Evolutionary conservation across 106 monocot genomes (phyloP).

Genomic region (Vanilla planifolia): DNA sequence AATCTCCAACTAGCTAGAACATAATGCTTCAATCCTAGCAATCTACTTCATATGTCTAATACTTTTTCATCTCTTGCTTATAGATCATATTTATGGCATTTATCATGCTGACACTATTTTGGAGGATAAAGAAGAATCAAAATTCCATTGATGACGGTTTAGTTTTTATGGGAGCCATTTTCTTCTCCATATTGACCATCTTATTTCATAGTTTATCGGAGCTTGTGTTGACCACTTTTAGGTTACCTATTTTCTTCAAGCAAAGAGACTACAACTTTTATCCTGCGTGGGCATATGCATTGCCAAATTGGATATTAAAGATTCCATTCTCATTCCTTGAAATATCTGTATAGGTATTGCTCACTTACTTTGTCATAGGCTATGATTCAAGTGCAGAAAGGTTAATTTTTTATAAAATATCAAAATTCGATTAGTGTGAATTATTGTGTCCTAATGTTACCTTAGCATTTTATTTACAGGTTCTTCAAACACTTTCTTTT

Average conservation of each 20-base stretch:
- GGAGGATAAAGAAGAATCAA: conserved; percentile 1
- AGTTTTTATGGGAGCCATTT: conserved; percentile 6
- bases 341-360: not conserved
- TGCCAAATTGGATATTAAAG: conserved; percentile 14
- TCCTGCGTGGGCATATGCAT: conserved; percentile 19
- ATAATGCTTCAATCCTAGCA: not conserved
- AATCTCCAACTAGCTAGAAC: not conserved
- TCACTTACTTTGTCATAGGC: conserved; percentile 15
- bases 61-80: too few relatives aligned
- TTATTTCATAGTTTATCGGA: conserved; percentile 11
- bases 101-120: conserved; percentile 8
- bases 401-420: not conserved
- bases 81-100: conserved; percentile 9
- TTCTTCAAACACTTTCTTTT: conserved; percentile 39
- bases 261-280: conserved; percentile 19
- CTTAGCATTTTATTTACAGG: conserved; percentile 6
- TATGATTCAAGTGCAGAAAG: conserved; percentile 10
- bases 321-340: conserved; percentile 13
- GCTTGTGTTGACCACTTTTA: conserved; percentile 1
- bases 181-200: not conserved
- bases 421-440: not conserved
- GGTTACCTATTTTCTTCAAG: conserved; percentile 17
- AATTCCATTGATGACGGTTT: conserved; percentile 1
- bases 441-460: not conserved
- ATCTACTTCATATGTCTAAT: not conserved